Conservation (phyloP, 2,329 filamentous ascomycete genomes). For the Talaromyces sp. region DNA sequence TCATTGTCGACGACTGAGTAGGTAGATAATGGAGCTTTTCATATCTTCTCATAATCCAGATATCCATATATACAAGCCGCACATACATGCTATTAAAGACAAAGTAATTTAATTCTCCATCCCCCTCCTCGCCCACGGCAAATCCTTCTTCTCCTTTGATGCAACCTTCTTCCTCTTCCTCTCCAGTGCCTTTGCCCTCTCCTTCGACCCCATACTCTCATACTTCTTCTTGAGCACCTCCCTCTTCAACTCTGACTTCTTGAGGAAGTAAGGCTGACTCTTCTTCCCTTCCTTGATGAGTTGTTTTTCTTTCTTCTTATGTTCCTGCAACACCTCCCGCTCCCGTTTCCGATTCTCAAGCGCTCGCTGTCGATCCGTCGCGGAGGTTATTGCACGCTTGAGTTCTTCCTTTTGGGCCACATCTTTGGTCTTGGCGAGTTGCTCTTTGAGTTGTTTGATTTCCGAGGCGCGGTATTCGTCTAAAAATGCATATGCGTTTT, state of each 20-base stretch:
- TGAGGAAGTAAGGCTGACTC: conserved; percentile 78
- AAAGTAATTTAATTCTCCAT: background rate
- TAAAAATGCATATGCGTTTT: conserved; percentile 80
- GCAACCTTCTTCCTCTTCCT: conserved; percentile 85
- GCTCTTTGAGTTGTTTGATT: conserved; percentile 67
- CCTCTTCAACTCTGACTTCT: conserved; percentile 89
- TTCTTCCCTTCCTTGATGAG: conserved; percentile 80
- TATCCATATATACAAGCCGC: background rate
- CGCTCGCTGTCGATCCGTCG: conserved; percentile 74
- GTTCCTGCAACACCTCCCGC: conserved; percentile 66
- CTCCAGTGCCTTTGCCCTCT: conserved; percentile 81
- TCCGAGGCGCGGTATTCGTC: conserved; percentile 83
- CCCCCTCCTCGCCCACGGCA: conserved; percentile 56
- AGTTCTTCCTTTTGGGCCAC: conserved; percentile 63
- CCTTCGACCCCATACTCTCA: conserved; percentile 75
- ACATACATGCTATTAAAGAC: background rate
- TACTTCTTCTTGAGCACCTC: conserved; percentile 74
- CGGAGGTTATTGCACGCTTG: conserved; percentile 69
- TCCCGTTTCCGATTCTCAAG: conserved; percentile 67
- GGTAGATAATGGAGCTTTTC: conserved; percentile 10
- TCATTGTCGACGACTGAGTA: conserved; percentile 17
- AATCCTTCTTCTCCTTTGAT: conserved; percentile 75
- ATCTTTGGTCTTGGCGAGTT: conserved; percentile 66
- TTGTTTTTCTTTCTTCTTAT: conserved; percentile 79
- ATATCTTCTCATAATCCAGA: background rate